phyloP scores from a whole-genome alignment of 176 grass and related monocot genomes.

The Phoenix roebelenii region DNA sequence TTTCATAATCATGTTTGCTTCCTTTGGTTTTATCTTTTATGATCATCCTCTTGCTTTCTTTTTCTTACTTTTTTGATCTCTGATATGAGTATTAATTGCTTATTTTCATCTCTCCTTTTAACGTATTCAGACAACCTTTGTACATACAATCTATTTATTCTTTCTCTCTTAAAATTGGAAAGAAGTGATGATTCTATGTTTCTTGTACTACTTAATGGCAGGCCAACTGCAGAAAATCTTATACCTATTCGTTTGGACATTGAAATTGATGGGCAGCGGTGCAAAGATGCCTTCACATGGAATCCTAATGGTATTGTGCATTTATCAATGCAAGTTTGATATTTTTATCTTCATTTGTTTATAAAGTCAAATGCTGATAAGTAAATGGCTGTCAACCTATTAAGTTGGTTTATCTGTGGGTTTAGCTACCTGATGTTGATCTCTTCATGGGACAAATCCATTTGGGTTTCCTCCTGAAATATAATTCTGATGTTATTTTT shows the following conservation, averaged over 20 bases:
- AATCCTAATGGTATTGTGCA: slow-evolving; percentile 58
- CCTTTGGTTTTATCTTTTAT: neutral
- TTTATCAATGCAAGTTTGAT: too few species aligned
- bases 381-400: too few species aligned
- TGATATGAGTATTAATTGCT: neutral
- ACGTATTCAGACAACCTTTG: neutral
- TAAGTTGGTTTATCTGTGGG: too few species aligned
- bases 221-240: slow-evolving; percentile 85
- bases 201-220: slow-evolving; percentile 10
- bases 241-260: slow-evolving; percentile 78
- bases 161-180: neutral
- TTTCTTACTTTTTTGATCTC: neutral
- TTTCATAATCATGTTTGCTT: neutral
- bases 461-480: too few species aligned
- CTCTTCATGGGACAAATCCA: too few species aligned
- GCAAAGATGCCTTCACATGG: slow-evolving; percentile 89
- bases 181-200: neutral
- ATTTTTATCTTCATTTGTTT: too few species aligned
- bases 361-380: too few species aligned
- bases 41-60: neutral
- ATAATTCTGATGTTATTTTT: too few species aligned
- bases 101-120: neutral
- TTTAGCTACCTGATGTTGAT: too few species aligned
- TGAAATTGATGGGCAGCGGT: slow-evolving; percentile 68
- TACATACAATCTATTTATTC: neutral